These are phyloP conservation scores for Symbiodinium natans DNA, from an alignment of 73 alveolate genomes.

Conservation along the genomic window DNA sequence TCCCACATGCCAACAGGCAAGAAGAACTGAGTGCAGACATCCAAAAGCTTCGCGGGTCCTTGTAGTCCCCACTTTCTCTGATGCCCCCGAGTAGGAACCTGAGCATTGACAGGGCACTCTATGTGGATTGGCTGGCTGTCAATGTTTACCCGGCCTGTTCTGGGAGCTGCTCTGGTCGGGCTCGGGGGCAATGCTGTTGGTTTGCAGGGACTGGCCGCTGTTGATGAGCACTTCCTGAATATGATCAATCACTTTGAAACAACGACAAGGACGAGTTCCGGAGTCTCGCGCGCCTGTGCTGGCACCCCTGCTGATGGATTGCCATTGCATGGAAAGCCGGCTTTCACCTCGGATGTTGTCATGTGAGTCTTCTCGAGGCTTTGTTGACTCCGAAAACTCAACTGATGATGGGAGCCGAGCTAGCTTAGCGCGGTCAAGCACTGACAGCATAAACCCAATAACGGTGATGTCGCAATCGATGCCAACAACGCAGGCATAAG, in stretches of 20 bases:
- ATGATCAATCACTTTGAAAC: neutral
- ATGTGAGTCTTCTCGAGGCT: neutral
- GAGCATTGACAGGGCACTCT: neutral
- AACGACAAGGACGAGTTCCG: too few relatives aligned
- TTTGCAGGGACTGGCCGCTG: constrained; percentile 62
- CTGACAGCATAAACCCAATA: constrained; percentile 58
- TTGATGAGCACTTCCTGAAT: constrained; percentile 46
- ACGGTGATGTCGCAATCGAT: constrained; percentile 35
- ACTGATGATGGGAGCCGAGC: neutral
- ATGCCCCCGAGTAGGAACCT: constrained; percentile 69
- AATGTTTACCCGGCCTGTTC: neutral
- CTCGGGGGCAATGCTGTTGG: constrained; percentile 46
- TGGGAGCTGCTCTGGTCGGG: constrained; percentile 55
- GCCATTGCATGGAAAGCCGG: constrained; percentile 78
- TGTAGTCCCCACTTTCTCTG: constrained; percentile 65
- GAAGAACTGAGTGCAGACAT: neutral
- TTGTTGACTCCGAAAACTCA: neutral
- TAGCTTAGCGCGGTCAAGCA: constrained; percentile 35
- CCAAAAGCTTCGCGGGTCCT: neutral
- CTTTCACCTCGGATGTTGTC: constrained; percentile 44
- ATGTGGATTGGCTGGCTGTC: too few relatives aligned
- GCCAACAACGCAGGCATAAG: constrained; percentile 73
- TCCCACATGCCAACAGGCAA: neutral
- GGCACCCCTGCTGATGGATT: constrained; percentile 63
- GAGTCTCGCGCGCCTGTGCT: constrained; percentile 1